Percentiles rank a stretch among this genome's conserved stretches.
These are phyloP conservation scores for Trichoderma atrobrunneum DNA, from an alignment of 2,329 filamentous ascomycete genomes.

Conservation along the genomic window DNA sequence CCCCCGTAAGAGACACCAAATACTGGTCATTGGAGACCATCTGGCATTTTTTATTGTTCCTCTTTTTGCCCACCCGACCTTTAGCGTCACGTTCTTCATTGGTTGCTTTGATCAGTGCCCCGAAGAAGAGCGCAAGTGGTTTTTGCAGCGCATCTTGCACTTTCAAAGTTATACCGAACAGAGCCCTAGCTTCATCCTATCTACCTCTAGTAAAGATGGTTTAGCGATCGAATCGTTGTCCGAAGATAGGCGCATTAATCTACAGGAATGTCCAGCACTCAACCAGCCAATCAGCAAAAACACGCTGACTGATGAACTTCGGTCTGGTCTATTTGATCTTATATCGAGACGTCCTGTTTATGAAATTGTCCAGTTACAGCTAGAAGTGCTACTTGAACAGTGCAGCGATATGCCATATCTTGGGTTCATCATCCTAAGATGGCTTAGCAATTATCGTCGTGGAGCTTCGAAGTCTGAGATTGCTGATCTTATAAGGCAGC, in stretches of 20 bases:
- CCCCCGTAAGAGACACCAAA: background rate
- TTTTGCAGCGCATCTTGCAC: background rate
- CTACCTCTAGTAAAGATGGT: background rate
- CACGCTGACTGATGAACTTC: background rate
- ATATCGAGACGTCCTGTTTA: background rate
- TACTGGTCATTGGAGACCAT: background rate
- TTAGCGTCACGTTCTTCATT: background rate
- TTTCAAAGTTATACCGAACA: background rate
- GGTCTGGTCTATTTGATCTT: background rate
- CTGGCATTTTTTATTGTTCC: background rate
- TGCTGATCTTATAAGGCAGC: background rate
- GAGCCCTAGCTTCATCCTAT: background rate
- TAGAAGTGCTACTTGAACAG: background rate
- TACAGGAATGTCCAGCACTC: background rate
- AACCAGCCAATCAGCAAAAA: no score
- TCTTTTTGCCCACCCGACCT: rapidly evolving
- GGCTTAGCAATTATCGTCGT: background rate
- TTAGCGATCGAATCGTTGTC: background rate
- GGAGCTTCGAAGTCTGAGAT: background rate
- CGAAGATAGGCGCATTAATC: background rate
- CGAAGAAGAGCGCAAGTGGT: background rate
- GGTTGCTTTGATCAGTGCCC: background rate
- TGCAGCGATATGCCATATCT: background rate
- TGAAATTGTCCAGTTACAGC: background rate
- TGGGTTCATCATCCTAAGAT: background rate